Conservation (phyloP, 306 rosid species). For the Medicago arabica region DNA sequence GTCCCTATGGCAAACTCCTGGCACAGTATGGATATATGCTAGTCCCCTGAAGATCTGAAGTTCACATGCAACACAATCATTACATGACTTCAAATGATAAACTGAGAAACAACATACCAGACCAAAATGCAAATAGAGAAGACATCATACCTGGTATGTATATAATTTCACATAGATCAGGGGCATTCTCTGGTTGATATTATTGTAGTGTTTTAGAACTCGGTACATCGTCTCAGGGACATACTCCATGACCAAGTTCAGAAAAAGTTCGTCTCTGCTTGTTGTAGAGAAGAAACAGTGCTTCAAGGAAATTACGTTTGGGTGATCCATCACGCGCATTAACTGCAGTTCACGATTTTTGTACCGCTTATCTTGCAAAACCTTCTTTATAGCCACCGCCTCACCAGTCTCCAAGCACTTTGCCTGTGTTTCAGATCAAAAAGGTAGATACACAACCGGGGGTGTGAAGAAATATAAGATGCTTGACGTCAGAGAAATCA, state of each 20-base stretch:
- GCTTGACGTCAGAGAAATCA: slow-evolving; percentile 31
- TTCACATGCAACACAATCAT: slow-evolving; percentile 36
- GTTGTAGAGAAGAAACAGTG: slow-evolving; percentile 94
- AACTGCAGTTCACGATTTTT: slow-evolving; percentile 93
- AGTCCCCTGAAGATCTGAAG: slow-evolving; percentile 88
- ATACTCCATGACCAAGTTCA: slow-evolving; percentile 93
- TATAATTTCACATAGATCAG: slow-evolving; percentile 90
- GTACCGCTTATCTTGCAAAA: slow-evolving; percentile 85
- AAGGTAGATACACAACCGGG: slow-evolving; percentile 29
- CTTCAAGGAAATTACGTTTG: slow-evolving; percentile 80
- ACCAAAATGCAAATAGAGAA: slow-evolving; percentile 13
- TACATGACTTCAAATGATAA: slow-evolving; percentile 22
- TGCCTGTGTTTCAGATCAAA: slow-evolving; percentile 60
- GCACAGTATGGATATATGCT: slow-evolving; percentile 92
- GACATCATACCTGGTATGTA: slow-evolving; percentile 79
- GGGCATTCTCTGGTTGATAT: slow-evolving; percentile 91
- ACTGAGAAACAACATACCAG: slow-evolving; percentile 14
- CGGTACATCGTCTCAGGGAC: slow-evolving; percentile 88
- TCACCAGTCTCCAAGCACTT: slow-evolving; percentile 94
- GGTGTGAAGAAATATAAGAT: slow-evolving; percentile 38
- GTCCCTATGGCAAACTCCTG: slow-evolving; percentile 91
- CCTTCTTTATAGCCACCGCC: slow-evolving; percentile 90
- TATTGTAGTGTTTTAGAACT: slow-evolving; percentile 81
- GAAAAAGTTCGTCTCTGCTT: slow-evolving; percentile 81
- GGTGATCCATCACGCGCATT: slow-evolving; percentile 97